Base-by-base conservation (phyloP, 441 rosid species). In the Capsella rubella region DNA sequence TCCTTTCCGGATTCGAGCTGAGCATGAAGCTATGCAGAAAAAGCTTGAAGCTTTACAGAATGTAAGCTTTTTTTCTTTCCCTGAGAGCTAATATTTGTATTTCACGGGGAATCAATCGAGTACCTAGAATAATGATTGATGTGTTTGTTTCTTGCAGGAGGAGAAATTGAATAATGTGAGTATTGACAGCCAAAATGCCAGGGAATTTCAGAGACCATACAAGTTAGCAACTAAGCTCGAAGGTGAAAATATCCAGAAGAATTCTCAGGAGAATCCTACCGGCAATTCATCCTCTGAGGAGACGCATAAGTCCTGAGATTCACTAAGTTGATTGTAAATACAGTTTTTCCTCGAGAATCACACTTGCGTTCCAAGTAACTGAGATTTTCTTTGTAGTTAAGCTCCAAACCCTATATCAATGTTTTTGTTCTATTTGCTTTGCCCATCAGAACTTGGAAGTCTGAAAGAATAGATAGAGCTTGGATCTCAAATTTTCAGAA, bases 21-120 rank as follows among this genome's bases (percentile, higher is more conserved):
- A 95, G 86, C 99, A 95, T 59, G 97, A 92, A 80, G 96, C 92
- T 32, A 79, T 95, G 71, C 97, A 95, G 83, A 82, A 82, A 64
- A 91, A 91, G 82, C 92, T 92, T 35, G 95, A 92, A 82, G 87
- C 92, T 42, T 78, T 95, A 34, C 98, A 95, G 67, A 84, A 70
- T 55, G 99, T 89, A 79, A 81, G 87, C 61, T 18, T 39, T 18
- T 49, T 47, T 47, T 53, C 25, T 8, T 3, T 16, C 6, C 27
- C 40, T 28, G 55, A 58, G 46, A 21, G 27, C 25, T 53, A 13
- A 6, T 21, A 47, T 11, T 25, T 31, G n/a, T 32, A 16, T 77
- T 8, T 71, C 21, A 4, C 1, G 1, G 12, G 3, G 3, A 64
- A 9, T n/a, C 11, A 71, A 6, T 11, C 6, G 11, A 25, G 51